phyloP scores from a whole-genome alignment of 441 rosid species.

The Gossypium aridum region DNA sequence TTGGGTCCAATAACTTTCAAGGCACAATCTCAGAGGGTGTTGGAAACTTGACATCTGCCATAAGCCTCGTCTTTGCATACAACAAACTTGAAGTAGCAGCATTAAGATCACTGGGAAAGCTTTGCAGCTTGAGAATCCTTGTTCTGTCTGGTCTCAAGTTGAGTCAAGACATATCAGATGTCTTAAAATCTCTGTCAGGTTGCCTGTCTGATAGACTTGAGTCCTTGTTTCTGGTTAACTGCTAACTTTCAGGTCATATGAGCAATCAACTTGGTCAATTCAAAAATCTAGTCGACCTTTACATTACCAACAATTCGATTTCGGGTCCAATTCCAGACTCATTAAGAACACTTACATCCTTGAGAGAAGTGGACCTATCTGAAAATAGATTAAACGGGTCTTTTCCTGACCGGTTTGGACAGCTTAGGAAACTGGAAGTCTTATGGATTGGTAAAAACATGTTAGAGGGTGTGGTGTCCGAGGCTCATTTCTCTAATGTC shows the following conservation, averaged over 20 bases:
- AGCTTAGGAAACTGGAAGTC: neutral
- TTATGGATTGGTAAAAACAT: conserved; percentile 10
- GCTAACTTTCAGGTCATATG: conserved; percentile 7
- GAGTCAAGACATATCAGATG: neutral
- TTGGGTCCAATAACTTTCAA: conserved; percentile 1
- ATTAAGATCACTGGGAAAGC: conserved; percentile 1
- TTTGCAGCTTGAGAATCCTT: conserved; percentile 10
- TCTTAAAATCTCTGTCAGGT: neutral
- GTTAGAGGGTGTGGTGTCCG: conserved; percentile 16
- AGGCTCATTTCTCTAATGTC: conserved; percentile 17
- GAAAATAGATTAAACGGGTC: conserved; percentile 12
- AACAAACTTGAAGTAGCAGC: conserved; percentile 1
- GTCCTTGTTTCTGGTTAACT: neutral
- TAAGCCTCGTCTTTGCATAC: neutral
- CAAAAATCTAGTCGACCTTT: neutral
- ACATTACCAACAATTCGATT: neutral
- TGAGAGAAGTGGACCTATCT: conserved; percentile 6
- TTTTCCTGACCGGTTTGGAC: conserved; percentile 12
- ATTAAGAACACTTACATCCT: conserved; percentile 8
- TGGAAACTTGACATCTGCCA: neutral
- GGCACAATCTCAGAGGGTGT: conserved; percentile 14
- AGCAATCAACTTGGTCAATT: neutral
- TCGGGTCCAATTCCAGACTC: conserved; percentile 20
- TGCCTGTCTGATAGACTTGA: neutral
- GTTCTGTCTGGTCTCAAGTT: neutral